Percentiles rank a stretch among this genome's conserved stretches.
These are phyloP conservation scores for Zygoascus ofunaensis DNA, from an alignment of 805 yeast genomes.

Conservation along the genomic window DNA sequence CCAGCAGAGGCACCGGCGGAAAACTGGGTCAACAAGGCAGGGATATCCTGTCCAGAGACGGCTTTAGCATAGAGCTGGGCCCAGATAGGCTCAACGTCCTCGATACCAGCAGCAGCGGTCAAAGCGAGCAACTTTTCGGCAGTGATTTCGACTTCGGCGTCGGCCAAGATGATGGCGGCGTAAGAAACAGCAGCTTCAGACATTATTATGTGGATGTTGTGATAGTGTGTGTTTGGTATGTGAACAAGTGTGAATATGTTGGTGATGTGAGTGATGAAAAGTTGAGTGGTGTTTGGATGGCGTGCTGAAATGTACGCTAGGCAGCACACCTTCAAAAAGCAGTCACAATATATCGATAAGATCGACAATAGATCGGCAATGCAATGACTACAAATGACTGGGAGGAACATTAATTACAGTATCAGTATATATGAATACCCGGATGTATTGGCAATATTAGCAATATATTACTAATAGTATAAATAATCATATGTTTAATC, in stretches of 20 bases:
- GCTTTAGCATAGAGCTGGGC: slow-evolving; percentile 86
- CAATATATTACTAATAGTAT: too few relatives aligned
- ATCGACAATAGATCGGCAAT: too few relatives aligned
- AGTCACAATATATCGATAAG: too few relatives aligned
- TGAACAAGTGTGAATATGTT: too few relatives aligned
- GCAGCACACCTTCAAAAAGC: too few relatives aligned
- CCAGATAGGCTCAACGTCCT: slow-evolving; percentile 67
- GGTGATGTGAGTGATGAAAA: background rate
- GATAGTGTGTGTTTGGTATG: slow-evolving; percentile 1
- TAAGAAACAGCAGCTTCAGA: slow-evolving; percentile 79
- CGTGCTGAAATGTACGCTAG: background rate
- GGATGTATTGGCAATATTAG: too few relatives aligned
- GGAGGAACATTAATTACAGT: too few relatives aligned
- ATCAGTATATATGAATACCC: too few relatives aligned
- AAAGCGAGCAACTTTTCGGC: slow-evolving; percentile 73
- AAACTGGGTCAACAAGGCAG: slow-evolving; percentile 62
- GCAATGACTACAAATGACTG: too few relatives aligned
- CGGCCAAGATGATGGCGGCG: slow-evolving; percentile 96
- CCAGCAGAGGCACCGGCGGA: slow-evolving; percentile 68
- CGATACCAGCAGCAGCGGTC: slow-evolving; percentile 74
- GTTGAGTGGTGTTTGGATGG: background rate
- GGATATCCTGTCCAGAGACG: slow-evolving; percentile 72
- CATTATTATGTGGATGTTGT: slow-evolving; percentile 20
- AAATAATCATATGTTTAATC: too few relatives aligned
- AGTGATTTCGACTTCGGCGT: slow-evolving; percentile 90